Evolutionary conservation across 352 stramenopile species (phyloP), one percentile per base, ranked within the genome.

Genomic region (Phytophthora pinifolia): DNA sequence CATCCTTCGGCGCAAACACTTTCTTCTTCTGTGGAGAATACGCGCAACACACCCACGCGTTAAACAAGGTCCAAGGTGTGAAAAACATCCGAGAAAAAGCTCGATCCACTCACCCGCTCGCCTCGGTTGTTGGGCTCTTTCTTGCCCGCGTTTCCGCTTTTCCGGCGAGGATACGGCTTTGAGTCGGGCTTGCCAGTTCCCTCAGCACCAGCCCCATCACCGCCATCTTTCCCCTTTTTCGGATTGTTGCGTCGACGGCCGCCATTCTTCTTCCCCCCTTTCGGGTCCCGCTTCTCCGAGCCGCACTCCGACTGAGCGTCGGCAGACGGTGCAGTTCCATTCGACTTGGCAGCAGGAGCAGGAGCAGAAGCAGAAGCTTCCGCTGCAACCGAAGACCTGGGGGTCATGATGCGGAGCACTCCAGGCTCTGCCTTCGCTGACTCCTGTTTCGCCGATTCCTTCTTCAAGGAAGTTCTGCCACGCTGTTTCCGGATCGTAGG

Each of bases 1-100:
- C 38, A 44, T 73, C 76, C 52, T 89, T 89, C 10, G 76, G 76
- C 10, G 68, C 72, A 60, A 87, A 89, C 15, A 81, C 67, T 45
- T 84, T 86, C 56, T 78, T 84, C 56, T 86, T 85, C 79, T 85
- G 17, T n/a, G 37, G 9, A 44, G 10, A 9, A 34, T 27, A 27
- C 22, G 8, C 8, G 13, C 9, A 41, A 33, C 20, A 9, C 30
- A 47, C 45, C n/a, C 17, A 46, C 34, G n/a, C 25, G 43, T 59
- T 31, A 60, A 41, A 44, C 9, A 42, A 14, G n/a, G 58, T 4
- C 9, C 20, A 50, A 15, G 31, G 7, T 1, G 13, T 8, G n/a
- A 38, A 32, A 35, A 20, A 48, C n/a, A 42, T 41, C 32, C 6
- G 12, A 35, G 32, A n/a, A 29, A 7, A 36, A 12, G 17, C 14